Percentiles rank a stretch among this genome's conserved stretches.
Conservation (phyloP, 2,329 filamentous ascomycete genomes). For the Xylariaceae sp. region DNA sequence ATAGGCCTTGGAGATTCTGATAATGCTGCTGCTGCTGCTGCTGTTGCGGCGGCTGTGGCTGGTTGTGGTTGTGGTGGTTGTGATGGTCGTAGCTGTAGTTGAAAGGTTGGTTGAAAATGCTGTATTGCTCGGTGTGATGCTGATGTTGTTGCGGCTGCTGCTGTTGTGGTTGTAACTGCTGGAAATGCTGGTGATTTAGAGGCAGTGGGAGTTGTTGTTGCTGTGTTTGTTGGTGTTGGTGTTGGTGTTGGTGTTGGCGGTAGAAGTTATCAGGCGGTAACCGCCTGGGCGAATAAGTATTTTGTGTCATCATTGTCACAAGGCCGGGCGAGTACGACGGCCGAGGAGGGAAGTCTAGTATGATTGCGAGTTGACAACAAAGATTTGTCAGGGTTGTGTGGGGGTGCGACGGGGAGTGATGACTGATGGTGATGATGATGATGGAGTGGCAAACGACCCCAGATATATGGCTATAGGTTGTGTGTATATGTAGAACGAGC, state of each 20-base stretch:
- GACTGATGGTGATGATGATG: constrained; percentile 4
- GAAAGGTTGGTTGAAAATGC: background rate
- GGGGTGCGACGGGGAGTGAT: constrained; percentile 10
- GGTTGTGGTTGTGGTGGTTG: constrained; percentile 11
- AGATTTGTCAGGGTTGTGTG: constrained; percentile 15
- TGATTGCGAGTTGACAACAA: constrained; percentile 9
- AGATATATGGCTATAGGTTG: constrained; percentile 11
- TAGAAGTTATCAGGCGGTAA: constrained; percentile 25
- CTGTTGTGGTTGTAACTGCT: background rate
- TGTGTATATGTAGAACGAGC: background rate
- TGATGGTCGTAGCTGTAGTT: constrained; percentile 14
- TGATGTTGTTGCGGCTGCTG: constrained; percentile 2
- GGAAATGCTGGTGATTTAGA: too few species aligned
- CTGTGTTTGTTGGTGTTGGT: constrained; percentile 5
- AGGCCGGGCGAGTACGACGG: constrained; percentile 10
- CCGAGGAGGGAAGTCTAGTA: background rate
- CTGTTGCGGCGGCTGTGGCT: constrained; percentile 7
- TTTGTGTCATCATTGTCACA: constrained; percentile 33
- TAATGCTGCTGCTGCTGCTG: constrained; percentile 10
- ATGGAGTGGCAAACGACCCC: constrained; percentile 15
- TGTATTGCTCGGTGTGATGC: background rate
- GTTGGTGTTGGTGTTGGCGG: constrained; percentile 9
- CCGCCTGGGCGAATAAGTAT: constrained; percentile 26
- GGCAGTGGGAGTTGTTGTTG: constrained; percentile 12
- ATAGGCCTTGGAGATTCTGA: background rate